Percentiles rank a stretch among this genome's conserved stretches.
These are phyloP conservation scores for Smittium culicis DNA, from an alignment of 371 early-diverging fungal species.

Conservation along the genomic window DNA sequence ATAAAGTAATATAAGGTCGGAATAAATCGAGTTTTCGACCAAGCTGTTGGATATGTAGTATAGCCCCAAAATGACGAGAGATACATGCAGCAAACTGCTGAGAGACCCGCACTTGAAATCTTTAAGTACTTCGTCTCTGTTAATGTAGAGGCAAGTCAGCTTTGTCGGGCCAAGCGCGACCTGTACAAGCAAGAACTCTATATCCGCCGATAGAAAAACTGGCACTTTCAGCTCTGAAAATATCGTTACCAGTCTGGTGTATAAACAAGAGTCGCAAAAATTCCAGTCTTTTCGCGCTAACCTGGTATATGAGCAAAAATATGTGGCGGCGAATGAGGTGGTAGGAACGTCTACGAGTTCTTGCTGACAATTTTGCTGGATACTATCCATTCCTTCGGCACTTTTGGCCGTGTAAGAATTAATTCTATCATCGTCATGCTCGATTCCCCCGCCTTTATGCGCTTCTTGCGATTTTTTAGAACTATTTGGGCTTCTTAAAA, in stretches of 20 bases:
- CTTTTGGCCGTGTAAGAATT: too few species aligned
- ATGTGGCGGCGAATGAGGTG: too few species aligned
- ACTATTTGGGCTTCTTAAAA: too few species aligned
- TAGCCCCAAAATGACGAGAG: background rate
- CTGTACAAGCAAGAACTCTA: background rate
- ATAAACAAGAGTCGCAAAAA: background rate
- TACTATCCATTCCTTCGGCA: too few species aligned
- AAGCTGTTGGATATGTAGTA: background rate
- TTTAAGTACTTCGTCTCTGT: background rate
- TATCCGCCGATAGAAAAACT: background rate
- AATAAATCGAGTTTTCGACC: background rate
- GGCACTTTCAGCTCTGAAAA: background rate
- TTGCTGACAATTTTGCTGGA: too few species aligned
- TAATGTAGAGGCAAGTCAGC: background rate
- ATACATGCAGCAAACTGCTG: background rate
- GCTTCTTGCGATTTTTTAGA: too few species aligned
- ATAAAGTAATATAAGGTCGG: background rate
- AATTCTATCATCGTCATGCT: too few species aligned
- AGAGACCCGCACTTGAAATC: background rate
- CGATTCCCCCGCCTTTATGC: too few species aligned
- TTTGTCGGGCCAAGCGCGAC: background rate
- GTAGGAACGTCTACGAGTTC: too few species aligned
- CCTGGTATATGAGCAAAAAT: too few species aligned
- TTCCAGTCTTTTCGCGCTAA: too few species aligned
- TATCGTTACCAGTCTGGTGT: background rate